Base-by-base conservation (phyloP, 1,139 yeast species). In the Blastobotrys buckinghamii region DNA sequence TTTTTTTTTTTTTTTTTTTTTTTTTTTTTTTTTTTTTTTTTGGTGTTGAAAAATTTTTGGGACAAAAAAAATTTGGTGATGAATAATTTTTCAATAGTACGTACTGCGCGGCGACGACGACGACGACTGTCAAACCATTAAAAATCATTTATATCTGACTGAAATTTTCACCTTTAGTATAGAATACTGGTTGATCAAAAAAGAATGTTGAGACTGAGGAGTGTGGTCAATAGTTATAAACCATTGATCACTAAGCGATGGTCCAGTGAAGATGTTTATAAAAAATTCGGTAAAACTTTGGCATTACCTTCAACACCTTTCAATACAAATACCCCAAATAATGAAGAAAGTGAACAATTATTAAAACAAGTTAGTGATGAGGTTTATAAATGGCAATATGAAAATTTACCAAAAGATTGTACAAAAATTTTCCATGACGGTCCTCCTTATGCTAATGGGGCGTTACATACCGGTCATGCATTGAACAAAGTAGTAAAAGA, bases 381-480 rank as follows among this genome's bases (percentile, higher is more conserved):
- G 2, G 56, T 76, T 35, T 76, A 76, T 55, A 45, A 61, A 17
- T 74, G 79, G 78, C 79, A 76, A 55, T 45, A 49, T 5, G 50
- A 50, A 8, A 55, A 59, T 29, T 47, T 57, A 5, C 52, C 59
- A 16, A 50, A 49, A 6, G 50, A 54, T 13, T 53, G 59, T 32
- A 44, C 53, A 30, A 42, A 87, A 57, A 75, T 84, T 1, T 70
- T 92, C 3, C 97, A 90, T 58, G 99, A 92, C 67, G 99, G 99
- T 0, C 99, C 99, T 0, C 99, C 99, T 0, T 92, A 90, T 67
- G 97, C 98, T 12, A 92, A 92, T 63, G 98, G 97, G 4, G 88
- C 84, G 53, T 71, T 92, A 24, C 99, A 92, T 64, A 67, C 90
- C 53, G 99, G 99, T 1, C 99, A 92, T 67, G 90, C 97, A 0